A percentile compares a stretch with the other conserved stretches of the same genome.
These are phyloP conservation scores for Trichoderma sp. DNA, from an alignment of 2,329 filamentous ascomycete genomes.

Conservation along the genomic window DNA sequence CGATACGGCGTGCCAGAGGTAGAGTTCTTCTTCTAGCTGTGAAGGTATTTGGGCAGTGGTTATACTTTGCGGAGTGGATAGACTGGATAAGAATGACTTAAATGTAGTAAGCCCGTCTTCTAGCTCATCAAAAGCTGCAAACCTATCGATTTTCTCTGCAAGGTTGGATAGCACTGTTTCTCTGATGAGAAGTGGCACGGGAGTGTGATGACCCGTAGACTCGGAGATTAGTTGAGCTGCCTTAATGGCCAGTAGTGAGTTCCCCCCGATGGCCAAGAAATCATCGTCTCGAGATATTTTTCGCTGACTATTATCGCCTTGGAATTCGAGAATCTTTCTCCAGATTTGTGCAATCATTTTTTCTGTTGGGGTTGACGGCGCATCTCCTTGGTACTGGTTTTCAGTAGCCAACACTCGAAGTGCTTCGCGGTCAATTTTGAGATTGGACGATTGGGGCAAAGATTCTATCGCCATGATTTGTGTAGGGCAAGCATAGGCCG, in stretches of 20 bases:
- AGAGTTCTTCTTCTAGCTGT: not conserved
- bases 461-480: not conserved
- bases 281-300: not conserved
- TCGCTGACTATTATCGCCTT: not conserved
- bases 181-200: not conserved
- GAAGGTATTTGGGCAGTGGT: not conserved
- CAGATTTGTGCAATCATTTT: not conserved
- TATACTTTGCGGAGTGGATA: not conserved
- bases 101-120: not conserved
- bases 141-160: not conserved
- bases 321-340: not conserved
- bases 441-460: not conserved
- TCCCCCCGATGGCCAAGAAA: conserved; percentile 3
- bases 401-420: not conserved
- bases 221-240: not conserved
- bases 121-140: not conserved
- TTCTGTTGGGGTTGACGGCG: not conserved
- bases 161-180: not conserved
- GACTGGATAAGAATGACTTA: not conserved
- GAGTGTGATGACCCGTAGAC: not conserved
- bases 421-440: not conserved
- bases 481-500: not conserved
- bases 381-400: not conserved
- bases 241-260: not conserved
- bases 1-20: not conserved